Percentiles rank a stretch among this genome's conserved stretches.
These are phyloP conservation scores for Nitzschia sp. DNA, from an alignment of 108 stramenopile genomes.

Conservation along the genomic window DNA sequence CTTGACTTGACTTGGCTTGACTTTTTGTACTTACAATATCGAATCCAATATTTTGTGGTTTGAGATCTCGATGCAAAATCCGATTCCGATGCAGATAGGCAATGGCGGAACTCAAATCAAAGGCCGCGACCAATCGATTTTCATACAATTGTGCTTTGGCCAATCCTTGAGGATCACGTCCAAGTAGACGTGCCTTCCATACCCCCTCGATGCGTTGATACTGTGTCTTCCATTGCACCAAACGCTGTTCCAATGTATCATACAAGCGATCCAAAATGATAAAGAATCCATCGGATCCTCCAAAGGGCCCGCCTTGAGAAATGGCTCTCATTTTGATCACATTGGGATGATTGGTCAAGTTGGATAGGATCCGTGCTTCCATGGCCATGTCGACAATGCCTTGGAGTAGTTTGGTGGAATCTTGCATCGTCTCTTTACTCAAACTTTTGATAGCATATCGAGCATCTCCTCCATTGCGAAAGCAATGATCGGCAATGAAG, in stretches of 20 bases:
- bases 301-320: neutral
- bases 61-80: conserved; percentile 28
- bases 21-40: conserved; percentile 51
- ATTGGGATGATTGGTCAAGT: conserved; percentile 26
- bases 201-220: conserved; percentile 22
- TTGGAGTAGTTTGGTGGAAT: neutral
- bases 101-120: conserved; percentile 6
- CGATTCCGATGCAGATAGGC: conserved; percentile 13
- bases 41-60: conserved; percentile 67
- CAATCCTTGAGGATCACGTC: conserved; percentile 18
- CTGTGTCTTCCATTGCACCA: conserved; percentile 32
- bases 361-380: conserved; percentile 25
- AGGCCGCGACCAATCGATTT: conserved; percentile 36
- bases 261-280: conserved; percentile 64
- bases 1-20: neutral
- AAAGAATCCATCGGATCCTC: conserved; percentile 41
- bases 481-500: conserved; percentile 11
- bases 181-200: conserved; percentile 35
- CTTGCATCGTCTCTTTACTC: neutral
- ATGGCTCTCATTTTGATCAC: conserved; percentile 29
- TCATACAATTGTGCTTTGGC: conserved; percentile 32
- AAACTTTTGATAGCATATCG: conserved; percentile 37
- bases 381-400: conserved; percentile 16
- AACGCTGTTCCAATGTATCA: conserved; percentile 49
- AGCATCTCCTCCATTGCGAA: conserved; percentile 9